Conservation (phyloP, 2,329 filamentous ascomycete genomes). For the Elsinoe ampelina region DNA sequence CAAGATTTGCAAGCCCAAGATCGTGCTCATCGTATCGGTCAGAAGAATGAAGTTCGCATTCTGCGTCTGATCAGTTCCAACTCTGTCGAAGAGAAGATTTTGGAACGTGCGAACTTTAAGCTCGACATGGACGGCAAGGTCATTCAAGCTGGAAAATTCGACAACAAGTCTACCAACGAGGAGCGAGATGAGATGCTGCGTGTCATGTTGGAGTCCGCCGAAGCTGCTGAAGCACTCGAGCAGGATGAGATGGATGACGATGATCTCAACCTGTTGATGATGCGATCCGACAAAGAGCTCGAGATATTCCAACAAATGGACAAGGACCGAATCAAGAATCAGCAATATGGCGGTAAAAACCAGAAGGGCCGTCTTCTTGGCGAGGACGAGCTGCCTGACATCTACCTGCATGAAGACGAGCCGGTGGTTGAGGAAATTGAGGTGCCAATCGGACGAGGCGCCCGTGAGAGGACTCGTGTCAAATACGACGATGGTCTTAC, state of each 20-base stretch:
- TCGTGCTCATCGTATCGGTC: conserved; percentile 98
- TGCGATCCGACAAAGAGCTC: conserved; percentile 75
- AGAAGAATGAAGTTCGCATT: conserved; percentile 99
- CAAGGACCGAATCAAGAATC: conserved; percentile 56
- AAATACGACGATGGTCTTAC: conserved; percentile 96
- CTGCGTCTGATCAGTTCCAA: conserved; percentile 91
- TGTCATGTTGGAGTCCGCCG: conserved; percentile 76
- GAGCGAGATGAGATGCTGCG: conserved; percentile 95
- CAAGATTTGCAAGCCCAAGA: conserved; percentile 98
- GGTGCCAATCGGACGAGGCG: conserved; percentile 75
- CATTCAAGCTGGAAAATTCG: conserved; percentile 97
- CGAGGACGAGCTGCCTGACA: conserved; percentile 83
- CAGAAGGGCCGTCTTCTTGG: conserved; percentile 69
- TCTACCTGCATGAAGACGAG: conserved; percentile 82
- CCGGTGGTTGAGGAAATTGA: conserved; percentile 70
- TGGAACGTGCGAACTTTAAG: conserved; percentile 95
- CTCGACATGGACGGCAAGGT: conserved; percentile 99
- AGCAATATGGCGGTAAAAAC: conserved; percentile 58
- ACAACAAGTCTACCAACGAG: conserved; percentile 97
- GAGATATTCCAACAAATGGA: conserved; percentile 73
- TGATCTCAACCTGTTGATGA: conserved; percentile 89
- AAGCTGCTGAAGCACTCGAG: conserved; percentile 61
- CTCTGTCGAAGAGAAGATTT: conserved; percentile 96
- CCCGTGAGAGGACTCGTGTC: conserved; percentile 87
- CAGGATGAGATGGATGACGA: conserved; percentile 99